These are phyloP conservation scores for Monilinia vaccinii-corymbosi DNA, from an alignment of 2,329 filamentous ascomycete genomes.

Conservation along the genomic window DNA sequence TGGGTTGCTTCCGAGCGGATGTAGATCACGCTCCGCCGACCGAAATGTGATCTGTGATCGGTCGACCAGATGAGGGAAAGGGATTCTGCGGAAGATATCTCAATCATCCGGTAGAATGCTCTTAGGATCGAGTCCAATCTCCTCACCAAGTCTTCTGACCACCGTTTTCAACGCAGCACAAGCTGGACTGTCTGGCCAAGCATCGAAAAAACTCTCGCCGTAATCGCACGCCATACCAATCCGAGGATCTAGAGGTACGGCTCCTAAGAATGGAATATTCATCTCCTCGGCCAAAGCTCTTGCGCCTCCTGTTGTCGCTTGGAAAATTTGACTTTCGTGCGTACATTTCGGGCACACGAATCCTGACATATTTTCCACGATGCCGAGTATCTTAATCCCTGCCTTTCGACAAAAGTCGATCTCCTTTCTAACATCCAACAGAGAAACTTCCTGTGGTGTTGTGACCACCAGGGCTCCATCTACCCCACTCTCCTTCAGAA, in stretches of 20 bases:
- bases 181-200: slow-evolving; percentile 86
- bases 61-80: neutral
- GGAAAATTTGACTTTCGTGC: slow-evolving; percentile 76
- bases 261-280: slow-evolving; percentile 77
- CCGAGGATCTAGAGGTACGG: slow-evolving; percentile 83
- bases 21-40: neutral
- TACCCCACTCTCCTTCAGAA: slow-evolving; percentile 82
- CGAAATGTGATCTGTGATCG: neutral
- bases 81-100: neutral
- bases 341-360: slow-evolving; percentile 94
- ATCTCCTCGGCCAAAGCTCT: slow-evolving; percentile 73
- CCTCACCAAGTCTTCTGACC: slow-evolving; percentile 59
- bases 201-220: slow-evolving; percentile 94
- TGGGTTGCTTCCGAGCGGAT: neutral
- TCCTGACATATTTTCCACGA: slow-evolving; percentile 97
- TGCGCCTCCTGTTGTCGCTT: slow-evolving; percentile 83
- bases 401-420: slow-evolving; percentile 97
- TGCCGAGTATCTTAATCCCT: slow-evolving; percentile 74
- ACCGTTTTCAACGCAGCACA: slow-evolving; percentile 74
- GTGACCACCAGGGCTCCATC: slow-evolving; percentile 90
- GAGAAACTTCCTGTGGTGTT: slow-evolving; percentile 86
- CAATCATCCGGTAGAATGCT: slow-evolving; percentile 6
- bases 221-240: slow-evolving; percentile 97
- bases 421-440: slow-evolving; percentile 92
- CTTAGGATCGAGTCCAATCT: slow-evolving; percentile 41